A percentile compares a stretch with the other conserved stretches of the same genome.
phyloP scores from a whole-genome alignment of 129 eudicot species.

The Scalesia atractyloides region DNA sequence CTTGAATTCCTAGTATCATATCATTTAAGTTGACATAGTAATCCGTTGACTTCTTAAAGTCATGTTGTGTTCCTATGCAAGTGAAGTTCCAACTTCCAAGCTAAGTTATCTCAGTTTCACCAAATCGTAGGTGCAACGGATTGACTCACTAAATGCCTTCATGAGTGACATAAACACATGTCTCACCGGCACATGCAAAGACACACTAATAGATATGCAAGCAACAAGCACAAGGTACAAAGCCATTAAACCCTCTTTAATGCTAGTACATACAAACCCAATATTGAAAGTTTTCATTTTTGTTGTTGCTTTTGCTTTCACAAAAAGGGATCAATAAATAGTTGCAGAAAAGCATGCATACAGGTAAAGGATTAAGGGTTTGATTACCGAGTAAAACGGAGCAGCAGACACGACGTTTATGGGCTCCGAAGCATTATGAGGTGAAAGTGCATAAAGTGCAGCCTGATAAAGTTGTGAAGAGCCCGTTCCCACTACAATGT shows the following conservation, averaged over 20 bases:
- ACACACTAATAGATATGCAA: neutral
- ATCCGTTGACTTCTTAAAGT: neutral
- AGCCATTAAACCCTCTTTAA: slow-evolving; percentile 26
- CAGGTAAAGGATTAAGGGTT: slow-evolving; percentile 5
- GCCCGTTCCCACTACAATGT: slow-evolving; percentile 92
- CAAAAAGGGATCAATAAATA: slow-evolving; percentile 28
- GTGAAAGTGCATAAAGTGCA: slow-evolving; percentile 70
- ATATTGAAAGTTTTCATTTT: slow-evolving; percentile 8
- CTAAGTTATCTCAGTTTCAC: slow-evolving; percentile 12
- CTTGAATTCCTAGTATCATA: neutral
- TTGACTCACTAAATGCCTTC: slow-evolving; percentile 6
- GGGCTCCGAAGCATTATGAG: slow-evolving; percentile 51
- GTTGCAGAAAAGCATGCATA: slow-evolving; percentile 1
- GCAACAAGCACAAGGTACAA: neutral
- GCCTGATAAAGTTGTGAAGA: slow-evolving; percentile 94
- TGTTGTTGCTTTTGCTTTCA: slow-evolving; percentile 35
- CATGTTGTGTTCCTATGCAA: slow-evolving; percentile 3
- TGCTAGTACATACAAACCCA: slow-evolving; percentile 2
- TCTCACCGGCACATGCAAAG: slow-evolving; percentile 25
- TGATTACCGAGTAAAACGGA: slow-evolving; percentile 78
- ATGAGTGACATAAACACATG: slow-evolving; percentile 23
- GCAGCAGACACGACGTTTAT: slow-evolving; percentile 81
- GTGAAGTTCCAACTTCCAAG: slow-evolving; percentile 10
- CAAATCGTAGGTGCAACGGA: neutral
- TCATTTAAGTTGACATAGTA: neutral